Evolutionary conservation across 1,139 yeast genomes (phyloP).

Genomic region (Debaryomyces fabryi): DNA sequence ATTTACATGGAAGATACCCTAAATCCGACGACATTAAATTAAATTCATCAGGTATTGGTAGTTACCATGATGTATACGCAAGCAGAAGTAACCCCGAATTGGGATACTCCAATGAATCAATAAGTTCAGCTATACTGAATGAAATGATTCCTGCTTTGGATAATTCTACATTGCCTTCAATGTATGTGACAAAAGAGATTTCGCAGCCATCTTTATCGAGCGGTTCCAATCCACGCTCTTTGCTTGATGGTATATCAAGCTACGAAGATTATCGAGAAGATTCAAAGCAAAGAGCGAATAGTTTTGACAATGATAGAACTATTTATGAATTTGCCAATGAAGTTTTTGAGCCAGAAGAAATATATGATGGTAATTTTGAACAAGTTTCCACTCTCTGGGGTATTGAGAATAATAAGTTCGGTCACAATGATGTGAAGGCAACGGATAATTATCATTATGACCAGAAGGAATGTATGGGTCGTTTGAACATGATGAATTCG

Average conservation of each 20-base stretch:
- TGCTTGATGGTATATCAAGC: neutral
- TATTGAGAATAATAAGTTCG: neutral
- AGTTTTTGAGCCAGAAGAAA: neutral
- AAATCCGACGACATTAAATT: neutral
- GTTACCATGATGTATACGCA: neutral
- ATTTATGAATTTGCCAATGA: neutral
- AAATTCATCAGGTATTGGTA: neutral
- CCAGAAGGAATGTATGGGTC: neutral
- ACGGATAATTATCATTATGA: neutral
- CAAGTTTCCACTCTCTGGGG: slow-evolving; percentile 3
- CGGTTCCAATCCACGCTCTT: neutral
- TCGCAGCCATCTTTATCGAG: slow-evolving; percentile 3
- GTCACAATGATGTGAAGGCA: neutral
- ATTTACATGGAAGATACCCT: neutral
- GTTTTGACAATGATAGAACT: neutral
- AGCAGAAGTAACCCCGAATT: neutral
- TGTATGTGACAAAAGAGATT: slow-evolving; percentile 3
- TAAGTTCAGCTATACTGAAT: neutral
- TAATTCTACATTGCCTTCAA: slow-evolving; percentile 4
- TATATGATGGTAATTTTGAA: slow-evolving; percentile 1
- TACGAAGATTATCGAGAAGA: neutral
- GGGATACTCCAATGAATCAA: neutral
- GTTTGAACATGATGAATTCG: neutral
- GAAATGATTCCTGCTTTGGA: neutral
- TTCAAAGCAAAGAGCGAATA: neutral